phyloP scores from a whole-genome alignment of 257 asterid genomes.

The Marsdenia floribunda region DNA sequence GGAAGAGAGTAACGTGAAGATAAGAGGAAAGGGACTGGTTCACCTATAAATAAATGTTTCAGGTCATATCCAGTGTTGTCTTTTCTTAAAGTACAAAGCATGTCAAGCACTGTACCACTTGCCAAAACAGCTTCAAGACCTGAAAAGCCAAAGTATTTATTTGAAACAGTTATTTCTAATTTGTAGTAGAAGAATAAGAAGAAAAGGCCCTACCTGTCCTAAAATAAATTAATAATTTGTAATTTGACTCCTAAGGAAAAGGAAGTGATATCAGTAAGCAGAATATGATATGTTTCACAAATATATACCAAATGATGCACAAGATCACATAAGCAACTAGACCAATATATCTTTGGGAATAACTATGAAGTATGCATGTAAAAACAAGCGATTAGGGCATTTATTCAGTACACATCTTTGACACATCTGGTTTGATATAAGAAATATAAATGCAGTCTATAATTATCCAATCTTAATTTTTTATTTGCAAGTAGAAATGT shows the following conservation, averaged over 20 bases:
- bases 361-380: not conserved
- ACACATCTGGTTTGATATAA: not conserved
- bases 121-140: slow-evolving; percentile 98
- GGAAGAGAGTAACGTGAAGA: not conserved
- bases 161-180: not conserved
- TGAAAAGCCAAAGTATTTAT: slow-evolving; percentile 27
- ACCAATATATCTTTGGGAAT: not conserved
- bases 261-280: not conserved
- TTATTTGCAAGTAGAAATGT: not conserved
- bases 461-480: not conserved
- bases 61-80: slow-evolving; percentile 98
- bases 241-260: not conserved
- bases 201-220: not conserved
- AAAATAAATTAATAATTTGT: not conserved
- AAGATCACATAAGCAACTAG: not conserved
- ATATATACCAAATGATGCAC: not conserved
- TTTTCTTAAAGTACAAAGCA: slow-evolving; percentile 92
- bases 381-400: not conserved
- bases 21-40: slow-evolving; percentile 13
- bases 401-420: not conserved
- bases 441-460: not conserved
- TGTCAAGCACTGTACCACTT: slow-evolving; percentile 90
- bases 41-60: slow-evolving; percentile 95
- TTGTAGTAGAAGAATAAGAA: not conserved
- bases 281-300: not conserved